A percentile compares a stretch with the other conserved stretches of the same genome.
These are phyloP conservation scores for Nicotiana sylvestris DNA, from an alignment of 257 asterid genomes.

Conservation along the genomic window DNA sequence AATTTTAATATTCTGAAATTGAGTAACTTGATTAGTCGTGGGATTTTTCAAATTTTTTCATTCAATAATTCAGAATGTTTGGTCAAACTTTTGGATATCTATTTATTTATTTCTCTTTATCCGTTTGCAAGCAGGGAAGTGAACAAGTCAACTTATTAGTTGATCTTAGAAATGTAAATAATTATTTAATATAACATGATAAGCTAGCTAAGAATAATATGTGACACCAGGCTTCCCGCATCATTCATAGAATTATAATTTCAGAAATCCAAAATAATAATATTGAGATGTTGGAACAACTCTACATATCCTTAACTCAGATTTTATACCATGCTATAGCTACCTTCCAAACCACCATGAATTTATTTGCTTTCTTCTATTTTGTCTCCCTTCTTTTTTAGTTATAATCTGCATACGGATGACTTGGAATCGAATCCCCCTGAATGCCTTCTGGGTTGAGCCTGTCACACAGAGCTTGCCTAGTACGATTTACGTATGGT, in stretches of 20 bases:
- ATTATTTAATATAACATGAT: not conserved
- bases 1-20: not conserved
- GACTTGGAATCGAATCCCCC: too few relatives aligned
- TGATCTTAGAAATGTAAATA: not conserved
- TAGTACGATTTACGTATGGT: too few relatives aligned
- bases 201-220: not conserved
- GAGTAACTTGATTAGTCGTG: not conserved
- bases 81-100: not conserved
- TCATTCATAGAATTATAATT: not conserved
- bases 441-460: too few relatives aligned
- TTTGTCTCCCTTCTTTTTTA: not conserved
- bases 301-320: not conserved
- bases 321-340: not conserved
- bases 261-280: not conserved
- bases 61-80: not conserved
- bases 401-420: not conserved
- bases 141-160: conserved; percentile 7
- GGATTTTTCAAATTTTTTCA: not conserved
- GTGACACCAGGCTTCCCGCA: not conserved
- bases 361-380: not conserved
- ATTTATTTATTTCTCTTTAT: not conserved
- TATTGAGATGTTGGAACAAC: not conserved
- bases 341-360: not conserved
- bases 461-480: too few relatives aligned
- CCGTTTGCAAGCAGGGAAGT: not conserved